Percentiles rank a stretch among this genome's conserved stretches.
Evolutionary conservation across 2,329 filamentous ascomycete genomes (phyloP).

Genomic region (Ascochyta rabiei): DNA sequence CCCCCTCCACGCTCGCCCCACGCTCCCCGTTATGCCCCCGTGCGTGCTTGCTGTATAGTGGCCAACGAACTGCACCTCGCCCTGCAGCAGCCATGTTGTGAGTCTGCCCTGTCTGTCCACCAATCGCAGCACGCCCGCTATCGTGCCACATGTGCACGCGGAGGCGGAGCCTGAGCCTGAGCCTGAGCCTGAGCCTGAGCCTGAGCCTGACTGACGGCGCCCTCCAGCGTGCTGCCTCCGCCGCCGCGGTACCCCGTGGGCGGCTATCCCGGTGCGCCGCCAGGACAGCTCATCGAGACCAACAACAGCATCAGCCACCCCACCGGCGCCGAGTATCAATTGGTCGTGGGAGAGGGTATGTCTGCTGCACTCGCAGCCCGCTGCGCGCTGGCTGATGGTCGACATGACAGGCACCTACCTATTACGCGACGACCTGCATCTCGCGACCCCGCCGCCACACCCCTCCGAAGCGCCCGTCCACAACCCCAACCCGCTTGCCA

Average conservation of each 20-base stretch:
- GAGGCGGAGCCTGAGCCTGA: slow-evolving; percentile 27
- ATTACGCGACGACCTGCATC: slow-evolving; percentile 86
- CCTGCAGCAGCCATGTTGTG: slow-evolving; percentile 44
- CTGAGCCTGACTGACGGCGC: slow-evolving; percentile 31
- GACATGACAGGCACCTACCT: slow-evolving; percentile 76
- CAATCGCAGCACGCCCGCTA: slow-evolving; percentile 31
- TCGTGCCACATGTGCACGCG: slow-evolving; percentile 23
- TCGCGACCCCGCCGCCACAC: slow-evolving; percentile 93
- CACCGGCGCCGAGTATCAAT: slow-evolving; percentile 81
- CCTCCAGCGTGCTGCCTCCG: slow-evolving; percentile 70
- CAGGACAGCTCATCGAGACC: slow-evolving; percentile 85
- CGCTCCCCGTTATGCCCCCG: slow-evolving; percentile 15
- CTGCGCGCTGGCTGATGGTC: slow-evolving; percentile 22
- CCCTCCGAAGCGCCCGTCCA: slow-evolving; percentile 87
- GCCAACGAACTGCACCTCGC: slow-evolving; percentile 34
- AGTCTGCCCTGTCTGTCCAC: slow-evolving; percentile 31
- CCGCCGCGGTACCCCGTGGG: slow-evolving; percentile 83
- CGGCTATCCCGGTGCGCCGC: slow-evolving; percentile 74
- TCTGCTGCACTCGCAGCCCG: slow-evolving; percentile 2
- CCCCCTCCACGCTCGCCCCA: slow-evolving; percentile 10
- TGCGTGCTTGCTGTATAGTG: slow-evolving; percentile 16
- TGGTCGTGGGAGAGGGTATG: slow-evolving; percentile 90
- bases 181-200: slow-evolving; percentile 40
- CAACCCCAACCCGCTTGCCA: slow-evolving; percentile 90
- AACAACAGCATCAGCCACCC: slow-evolving; percentile 87